phyloP scores from a whole-genome alignment of 2,329 filamentous ascomycete genomes.

The Fusarium gaditjirri region DNA sequence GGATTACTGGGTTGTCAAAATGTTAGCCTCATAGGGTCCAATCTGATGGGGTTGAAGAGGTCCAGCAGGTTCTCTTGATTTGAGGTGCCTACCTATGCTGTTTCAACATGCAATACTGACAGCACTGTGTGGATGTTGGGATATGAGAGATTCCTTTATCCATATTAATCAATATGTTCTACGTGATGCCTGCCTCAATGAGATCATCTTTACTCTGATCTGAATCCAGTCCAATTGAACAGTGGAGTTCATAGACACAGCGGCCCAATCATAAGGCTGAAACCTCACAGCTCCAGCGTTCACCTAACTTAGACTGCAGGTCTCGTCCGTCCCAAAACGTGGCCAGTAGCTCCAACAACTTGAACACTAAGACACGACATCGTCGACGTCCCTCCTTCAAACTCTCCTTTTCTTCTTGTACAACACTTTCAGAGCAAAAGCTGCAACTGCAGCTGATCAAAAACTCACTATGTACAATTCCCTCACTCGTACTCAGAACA shows the following conservation, averaged over 20 bases:
- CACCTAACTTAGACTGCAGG: slow-evolving; percentile 24
- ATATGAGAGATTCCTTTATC: background rate
- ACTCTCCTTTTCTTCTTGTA: background rate
- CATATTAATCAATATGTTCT: background rate
- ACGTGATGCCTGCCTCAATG: background rate
- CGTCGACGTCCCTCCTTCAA: slow-evolving; percentile 15
- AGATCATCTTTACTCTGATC: background rate
- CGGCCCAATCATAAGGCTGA: slow-evolving; percentile 42
- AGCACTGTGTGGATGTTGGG: background rate
- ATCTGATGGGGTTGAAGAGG: background rate
- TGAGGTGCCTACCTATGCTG: background rate
- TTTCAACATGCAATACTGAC: background rate
- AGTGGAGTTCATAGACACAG: slow-evolving; percentile 2
- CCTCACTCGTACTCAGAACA: slow-evolving; percentile 85
- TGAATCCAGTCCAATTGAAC: background rate
- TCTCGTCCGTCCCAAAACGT: slow-evolving; percentile 35
- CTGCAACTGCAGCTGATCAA: slow-evolving; percentile 22
- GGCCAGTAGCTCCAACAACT: slow-evolving; percentile 31
- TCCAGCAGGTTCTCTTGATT: background rate
- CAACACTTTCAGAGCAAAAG: slow-evolving; percentile 19
- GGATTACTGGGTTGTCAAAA: background rate
- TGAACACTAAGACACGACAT: slow-evolving; percentile 35
- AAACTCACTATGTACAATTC: slow-evolving; percentile 81
- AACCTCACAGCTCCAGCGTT: slow-evolving; percentile 29
- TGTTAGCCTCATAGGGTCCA: slow-evolving; percentile 37